phyloP scores from a whole-genome alignment of 768 basidiomycete genomes.

The Antrodiella citrinella region DNA sequence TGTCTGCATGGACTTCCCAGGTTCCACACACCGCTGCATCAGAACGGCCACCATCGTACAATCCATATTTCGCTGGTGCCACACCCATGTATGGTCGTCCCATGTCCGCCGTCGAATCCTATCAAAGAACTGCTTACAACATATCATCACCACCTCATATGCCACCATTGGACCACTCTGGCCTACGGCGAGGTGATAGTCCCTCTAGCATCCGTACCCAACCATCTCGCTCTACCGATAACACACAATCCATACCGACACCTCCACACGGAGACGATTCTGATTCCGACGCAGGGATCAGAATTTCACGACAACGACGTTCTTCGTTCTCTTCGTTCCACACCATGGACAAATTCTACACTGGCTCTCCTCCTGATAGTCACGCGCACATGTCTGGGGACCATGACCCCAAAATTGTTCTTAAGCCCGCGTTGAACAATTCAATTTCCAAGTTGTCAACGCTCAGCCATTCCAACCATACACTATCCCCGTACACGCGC shows the following conservation, averaged over 20 bases:
- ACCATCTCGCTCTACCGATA: slow-evolving; percentile 39
- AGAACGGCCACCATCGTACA: slow-evolving; percentile 1
- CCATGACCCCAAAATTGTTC: slow-evolving; percentile 46
- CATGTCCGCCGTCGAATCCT: background rate
- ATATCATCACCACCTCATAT: slow-evolving; percentile 12
- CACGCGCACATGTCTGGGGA: slow-evolving; percentile 25
- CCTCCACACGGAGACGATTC: slow-evolving; percentile 31
- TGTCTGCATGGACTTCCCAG: background rate
- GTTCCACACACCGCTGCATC: background rate
- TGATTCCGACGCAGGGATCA: slow-evolving; percentile 13
- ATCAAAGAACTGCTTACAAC: background rate
- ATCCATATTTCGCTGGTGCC: slow-evolving; percentile 15
- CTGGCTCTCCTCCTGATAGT: slow-evolving; percentile 26
- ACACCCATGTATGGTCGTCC: slow-evolving; percentile 13
- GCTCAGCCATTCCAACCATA: slow-evolving; percentile 85
- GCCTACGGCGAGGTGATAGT: slow-evolving; percentile 31
- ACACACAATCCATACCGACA: slow-evolving; percentile 37
- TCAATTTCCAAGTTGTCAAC: slow-evolving; percentile 82
- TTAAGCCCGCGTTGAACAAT: slow-evolving; percentile 60
- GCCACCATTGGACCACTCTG: slow-evolving; percentile 20
- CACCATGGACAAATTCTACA: slow-evolving; percentile 27
- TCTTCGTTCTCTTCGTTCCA: slow-evolving; percentile 25
- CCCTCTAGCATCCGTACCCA: slow-evolving; percentile 47
- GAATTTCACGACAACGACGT: slow-evolving; percentile 22
- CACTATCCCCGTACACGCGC: slow-evolving; percentile 88